Evolutionary conservation across 805 yeast species (phyloP), one percentile per base, ranked within the genome.

Genomic region (Ogataea methanolica): DNA sequence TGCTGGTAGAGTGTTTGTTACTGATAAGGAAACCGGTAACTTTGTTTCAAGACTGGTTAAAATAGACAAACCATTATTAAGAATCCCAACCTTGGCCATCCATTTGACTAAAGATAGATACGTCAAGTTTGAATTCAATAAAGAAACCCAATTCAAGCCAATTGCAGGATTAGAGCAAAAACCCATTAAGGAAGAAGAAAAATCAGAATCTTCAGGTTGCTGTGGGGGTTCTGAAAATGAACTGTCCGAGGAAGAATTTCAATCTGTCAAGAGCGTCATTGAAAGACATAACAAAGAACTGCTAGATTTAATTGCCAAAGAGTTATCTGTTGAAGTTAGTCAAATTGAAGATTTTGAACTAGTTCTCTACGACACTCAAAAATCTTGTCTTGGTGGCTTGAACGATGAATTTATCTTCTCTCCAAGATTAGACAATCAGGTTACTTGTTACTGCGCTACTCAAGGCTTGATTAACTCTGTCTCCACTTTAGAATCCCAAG

Each of bases 31-130:
- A 4, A 54, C 66, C 5, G 84, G 79, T 8, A 71, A 75, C 46
- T 74, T 69, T 47, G 77, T 79, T 42, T 78, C 96, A 3, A 81
- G 75, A 59, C 72, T 94, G 51, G 79, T 94, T 49, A 88, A 89
- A 67, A 76, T 94, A 52, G 80, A 85, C 53, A 85, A 79, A 63
- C 97, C 99, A 2, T 62, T 92, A 45, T 73, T 94, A 59, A 81
- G 96, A 59, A 92, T 92, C 46, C 98, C 99, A 41, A 89, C 97
- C 1, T 74, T 92, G 62, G 98, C 98, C 15, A 91, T 92, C 52
- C 99, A 92, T 68, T 73, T 92, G 56, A 83, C 88, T 59, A 78
- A 96, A 56, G 86, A 80, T 33, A 87, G 82, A 34, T 83, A 84
- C 62, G 71, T 71, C 46, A 88, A 87, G 66, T 88, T 91, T 58